Percentiles rank a stretch among this genome's conserved stretches.
Conservation (phyloP, 176 grass and related monocot genomes). For the Typha latifolia region DNA sequence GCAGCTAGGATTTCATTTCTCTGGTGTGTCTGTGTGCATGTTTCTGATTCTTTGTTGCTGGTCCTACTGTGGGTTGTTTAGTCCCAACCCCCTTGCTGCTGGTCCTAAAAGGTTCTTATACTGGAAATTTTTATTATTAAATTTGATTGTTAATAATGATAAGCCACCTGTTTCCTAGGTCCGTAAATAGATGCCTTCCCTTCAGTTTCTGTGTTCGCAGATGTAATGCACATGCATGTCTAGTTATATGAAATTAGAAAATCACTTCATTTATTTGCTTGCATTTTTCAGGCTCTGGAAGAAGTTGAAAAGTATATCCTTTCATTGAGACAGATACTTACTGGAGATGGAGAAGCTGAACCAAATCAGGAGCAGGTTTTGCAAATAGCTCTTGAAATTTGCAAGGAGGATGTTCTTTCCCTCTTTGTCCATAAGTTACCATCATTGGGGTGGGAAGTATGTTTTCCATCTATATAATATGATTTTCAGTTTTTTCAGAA, state of each 20-base stretch:
- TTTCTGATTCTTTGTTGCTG: too few species aligned
- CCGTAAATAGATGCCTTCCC: background rate
- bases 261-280: background rate
- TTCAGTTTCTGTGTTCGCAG: background rate
- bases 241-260: background rate
- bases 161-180: background rate
- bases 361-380: conserved; percentile 80
- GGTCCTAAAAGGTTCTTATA: background rate
- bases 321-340: conserved; percentile 61
- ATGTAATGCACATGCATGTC: background rate
- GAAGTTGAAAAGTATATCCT: conserved; percentile 78
- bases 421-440: conserved; percentile 92
- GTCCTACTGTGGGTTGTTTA: too few species aligned
- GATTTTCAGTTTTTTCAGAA: background rate
- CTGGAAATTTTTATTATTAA: background rate
- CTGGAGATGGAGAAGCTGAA: conserved; percentile 83
- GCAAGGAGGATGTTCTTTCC: conserved; percentile 70
- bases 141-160: background rate
- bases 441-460: conserved; percentile 91
- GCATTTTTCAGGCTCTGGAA: conserved; percentile 59
- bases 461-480: conserved; percentile 10
- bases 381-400: conserved; percentile 85
- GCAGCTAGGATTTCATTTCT: too few species aligned
- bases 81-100: background rate
- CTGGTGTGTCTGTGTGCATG: too few species aligned